phyloP scores from a whole-genome alignment of 2,329 filamentous ascomycete genomes.

The Triangularia verruculosa region DNA sequence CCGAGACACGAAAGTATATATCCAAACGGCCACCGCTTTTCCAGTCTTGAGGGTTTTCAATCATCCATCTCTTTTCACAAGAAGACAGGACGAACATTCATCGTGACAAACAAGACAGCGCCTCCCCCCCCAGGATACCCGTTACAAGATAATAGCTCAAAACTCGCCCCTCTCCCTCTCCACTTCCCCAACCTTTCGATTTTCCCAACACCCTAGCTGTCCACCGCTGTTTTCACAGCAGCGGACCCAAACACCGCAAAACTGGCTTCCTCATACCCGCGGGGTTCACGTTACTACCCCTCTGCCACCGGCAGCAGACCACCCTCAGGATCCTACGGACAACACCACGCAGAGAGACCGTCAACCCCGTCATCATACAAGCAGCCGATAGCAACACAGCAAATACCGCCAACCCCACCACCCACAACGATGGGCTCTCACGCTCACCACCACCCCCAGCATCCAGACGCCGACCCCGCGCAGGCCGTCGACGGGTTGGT shows the following conservation, averaged over 20 bases:
- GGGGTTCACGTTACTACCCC: constrained; percentile 1
- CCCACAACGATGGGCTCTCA: constrained; percentile 2
- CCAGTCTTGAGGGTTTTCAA: neutral
- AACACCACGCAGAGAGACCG: neutral
- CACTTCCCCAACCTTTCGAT: constrained; percentile 3
- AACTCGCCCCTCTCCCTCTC: neutral
- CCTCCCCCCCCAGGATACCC: constrained; percentile 7
- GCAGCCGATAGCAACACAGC: neutral
- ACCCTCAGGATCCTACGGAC: neutral
- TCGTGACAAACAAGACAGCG: constrained; percentile 16
- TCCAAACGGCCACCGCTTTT: constrained; percentile 3
- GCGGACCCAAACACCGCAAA: constrained; percentile 1
- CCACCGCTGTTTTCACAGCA: neutral
- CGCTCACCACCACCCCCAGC: constrained; percentile 25
- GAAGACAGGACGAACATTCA: constrained; percentile 20
- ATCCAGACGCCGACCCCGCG: constrained; percentile 24
- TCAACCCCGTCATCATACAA: neutral
- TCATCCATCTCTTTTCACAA: neutral
- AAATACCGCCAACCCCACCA: constrained; percentile 9
- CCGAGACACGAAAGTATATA: constrained; percentile 15
- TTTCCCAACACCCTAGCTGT: constrained; percentile 3
- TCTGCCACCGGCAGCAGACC: neutral
- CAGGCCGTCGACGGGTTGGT: constrained; percentile 34
- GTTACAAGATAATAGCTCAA: neutral
- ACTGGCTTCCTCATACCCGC: constrained; percentile 6